Evolutionary conservation across 2,329 filamentous ascomycete species (phyloP), one percentile per base, ranked within the genome.

Genomic region (Aureobasidium sp.): DNA sequence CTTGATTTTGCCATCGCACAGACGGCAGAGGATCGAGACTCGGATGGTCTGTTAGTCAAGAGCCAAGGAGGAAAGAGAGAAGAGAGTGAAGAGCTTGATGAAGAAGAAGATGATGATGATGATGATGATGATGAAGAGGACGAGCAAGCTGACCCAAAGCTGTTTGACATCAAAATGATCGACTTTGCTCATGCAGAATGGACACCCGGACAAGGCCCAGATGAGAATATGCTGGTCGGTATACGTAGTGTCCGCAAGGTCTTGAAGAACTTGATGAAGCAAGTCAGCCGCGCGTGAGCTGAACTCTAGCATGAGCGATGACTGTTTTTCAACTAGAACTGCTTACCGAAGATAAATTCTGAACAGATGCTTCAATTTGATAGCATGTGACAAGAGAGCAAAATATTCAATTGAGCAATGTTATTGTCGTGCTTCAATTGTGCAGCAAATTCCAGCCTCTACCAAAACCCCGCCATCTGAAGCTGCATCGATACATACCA

Each of bases 111-210:
- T 2, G 81, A 84, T 0, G 82, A 85, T 1, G 82, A 78, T 10
- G 78, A 77, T 63, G 79, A 78, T 2, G 81, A 84, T 0, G 82
- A 85, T 1, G 82, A 85, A 3, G 76, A 79, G 49, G 78, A 82
- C 57, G 74, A 79, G 61, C 73, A 71, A 76, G 63, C 70, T 73
- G 62, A 61, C 11, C 88, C 88, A 0, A 86, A 86, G 68, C 83
- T 96, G 47, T 90, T 88, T 69, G 82, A 85, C 13, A 80, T 97
- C 54, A 94, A 93, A 71, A 81, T 99, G 65, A 99, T 99, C 68
- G 94, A 99, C 73, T 99, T 99, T 80, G 94, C 94, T 1, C 94
- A 99, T 74, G 94, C 94, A 11, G 77, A 80, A 54, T 97, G 88
- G 86, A 88, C 85, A 1, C 88, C 90, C 0, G 90, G 91, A 1